Percentiles rank a stretch among this genome's conserved stretches.
phyloP scores from a whole-genome alignment of 1,284 basidiomycete species.

The Microstroma glucosiphilum region DNA sequence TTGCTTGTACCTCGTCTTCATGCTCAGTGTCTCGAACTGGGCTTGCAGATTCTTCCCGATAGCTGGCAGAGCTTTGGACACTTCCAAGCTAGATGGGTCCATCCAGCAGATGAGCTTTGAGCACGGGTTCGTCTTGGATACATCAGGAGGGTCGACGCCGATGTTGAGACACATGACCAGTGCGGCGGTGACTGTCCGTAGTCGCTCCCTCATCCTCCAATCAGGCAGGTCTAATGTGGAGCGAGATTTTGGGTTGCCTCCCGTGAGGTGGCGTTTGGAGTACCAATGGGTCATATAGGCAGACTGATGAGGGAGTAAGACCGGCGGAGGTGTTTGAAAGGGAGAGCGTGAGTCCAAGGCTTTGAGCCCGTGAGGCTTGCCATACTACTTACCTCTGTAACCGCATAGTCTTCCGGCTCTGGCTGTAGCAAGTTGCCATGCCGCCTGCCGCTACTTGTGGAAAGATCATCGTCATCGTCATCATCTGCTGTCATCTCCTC shows the following conservation, averaged over 20 bases:
- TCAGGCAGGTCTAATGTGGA: conserved; percentile 62
- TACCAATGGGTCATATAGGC: conserved; percentile 48
- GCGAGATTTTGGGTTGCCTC: conserved; percentile 70
- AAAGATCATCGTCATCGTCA: conserved; percentile 35
- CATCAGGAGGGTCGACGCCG: conserved; percentile 92
- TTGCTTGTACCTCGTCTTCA: conserved; percentile 60
- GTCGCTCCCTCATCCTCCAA: conserved; percentile 69
- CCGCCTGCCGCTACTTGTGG: conserved; percentile 38
- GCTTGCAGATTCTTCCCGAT: conserved; percentile 87
- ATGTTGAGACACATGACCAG: conserved; percentile 95
- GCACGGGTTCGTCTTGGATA: conserved; percentile 94
- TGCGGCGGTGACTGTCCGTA: conserved; percentile 79
- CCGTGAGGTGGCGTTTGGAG: conserved; percentile 73
- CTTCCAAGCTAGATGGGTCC: conserved; percentile 79
- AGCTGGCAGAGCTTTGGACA: conserved; percentile 53
- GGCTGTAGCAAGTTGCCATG: conserved; percentile 45
- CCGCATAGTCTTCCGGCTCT: conserved; percentile 42
- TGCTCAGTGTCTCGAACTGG: conserved; percentile 83
- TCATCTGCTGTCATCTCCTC: conserved; percentile 24
- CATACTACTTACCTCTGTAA: conserved; percentile 27
- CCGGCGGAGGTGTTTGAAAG: neutral
- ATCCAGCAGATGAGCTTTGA: conserved; percentile 96
- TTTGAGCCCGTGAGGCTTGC: neutral
- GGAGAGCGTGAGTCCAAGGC: conserved; percentile 1
- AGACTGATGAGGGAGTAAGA: conserved; percentile 16